Base-by-base conservation (phyloP, 257 asterid species). In the Sherardia arvensis region DNA sequence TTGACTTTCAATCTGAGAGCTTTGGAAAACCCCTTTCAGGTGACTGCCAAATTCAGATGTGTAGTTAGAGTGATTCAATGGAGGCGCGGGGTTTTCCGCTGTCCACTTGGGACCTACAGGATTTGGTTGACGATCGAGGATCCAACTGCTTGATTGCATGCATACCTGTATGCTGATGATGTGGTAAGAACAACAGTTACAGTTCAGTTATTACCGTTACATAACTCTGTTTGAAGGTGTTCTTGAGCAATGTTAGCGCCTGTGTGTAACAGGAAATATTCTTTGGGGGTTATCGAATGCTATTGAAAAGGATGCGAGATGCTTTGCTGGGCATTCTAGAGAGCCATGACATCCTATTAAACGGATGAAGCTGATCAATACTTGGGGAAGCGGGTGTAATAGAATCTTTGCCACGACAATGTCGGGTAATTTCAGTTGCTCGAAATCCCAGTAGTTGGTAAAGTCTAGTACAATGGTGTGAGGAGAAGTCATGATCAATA, bases 11-110 rank as follows among this genome's bases (percentile, higher is more conserved):
- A n/a, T n/a, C n/a, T n/a, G n/a, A n/a, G n/a, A n/a, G n/a, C n/a
- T n/a, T n/a, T n/a, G n/a, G n/a, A 40, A 40, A 32, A 53, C 18
- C 21, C 56, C 36, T 74, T 77, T 79, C 81, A 91, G 96, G 87
- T 86, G 60, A 74, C 81, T 4, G 66, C 55, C 71, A 86, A 74
- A 71, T 91, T 64, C 69, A 84, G 72, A 64, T 82, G 91, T 62
- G 88, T 86, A 17, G 96, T 84, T 66, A 90, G 96, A n/a, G 80
- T 84, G 40, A 87, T 84, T 40, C 98, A 96, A 36, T 86, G 90
- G 86, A 66, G 53, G 43, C 71, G 72, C 29, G 83, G 79, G 53
- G 78, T 77, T 34, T 86, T 91, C 63, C 70, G 78, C 56, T 65
- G 83, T 59, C 85, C 83, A 70, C 32, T 22, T 54, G 96, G 90